Percentiles rank a stretch among this genome's conserved stretches.
These are phyloP conservation scores for Elaeis oleifera DNA, from an alignment of 202 grass and related monocot genomes.

Conservation along the genomic window DNA sequence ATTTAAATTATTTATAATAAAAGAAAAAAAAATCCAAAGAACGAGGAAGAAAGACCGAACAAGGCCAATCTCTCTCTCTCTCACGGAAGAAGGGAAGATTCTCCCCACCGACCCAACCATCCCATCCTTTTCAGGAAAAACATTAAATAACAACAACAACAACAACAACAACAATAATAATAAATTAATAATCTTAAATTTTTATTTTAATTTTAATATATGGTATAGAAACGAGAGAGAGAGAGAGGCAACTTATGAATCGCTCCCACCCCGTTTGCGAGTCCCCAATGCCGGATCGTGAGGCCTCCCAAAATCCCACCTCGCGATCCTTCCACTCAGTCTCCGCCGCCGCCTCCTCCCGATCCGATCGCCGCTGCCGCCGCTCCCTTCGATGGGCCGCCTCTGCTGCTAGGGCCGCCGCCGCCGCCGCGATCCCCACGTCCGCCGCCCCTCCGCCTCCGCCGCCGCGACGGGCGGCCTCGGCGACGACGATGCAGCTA, in stretches of 20 bases:
- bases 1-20: no score
- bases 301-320: no score
- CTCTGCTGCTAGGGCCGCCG: not conserved
- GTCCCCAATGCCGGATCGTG: no score
- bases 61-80: conserved; percentile 5
- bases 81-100: conserved; percentile 8
- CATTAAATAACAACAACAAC: no score
- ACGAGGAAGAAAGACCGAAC: conserved; percentile 2
- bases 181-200: no score
- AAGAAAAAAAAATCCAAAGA: no score
- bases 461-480: conserved; percentile 21
- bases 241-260: no score
- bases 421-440: conserved; percentile 36
- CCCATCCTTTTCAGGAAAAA: conserved; percentile 26
- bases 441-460: conserved; percentile 34
- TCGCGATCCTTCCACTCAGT: conserved; percentile 25
- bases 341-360: conserved; percentile 47
- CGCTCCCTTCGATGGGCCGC: no score
- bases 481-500: conserved; percentile 79
- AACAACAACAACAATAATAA: no score
- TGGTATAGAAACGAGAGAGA: no score
- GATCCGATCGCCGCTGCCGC: not conserved
- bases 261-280: no score
- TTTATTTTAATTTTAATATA: no score
- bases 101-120: not conserved